Evolutionary conservation across 148 eudicot genomes (phyloP), one percentile per base, ranked within the genome.

Genomic region (Cornus controversa): DNA sequence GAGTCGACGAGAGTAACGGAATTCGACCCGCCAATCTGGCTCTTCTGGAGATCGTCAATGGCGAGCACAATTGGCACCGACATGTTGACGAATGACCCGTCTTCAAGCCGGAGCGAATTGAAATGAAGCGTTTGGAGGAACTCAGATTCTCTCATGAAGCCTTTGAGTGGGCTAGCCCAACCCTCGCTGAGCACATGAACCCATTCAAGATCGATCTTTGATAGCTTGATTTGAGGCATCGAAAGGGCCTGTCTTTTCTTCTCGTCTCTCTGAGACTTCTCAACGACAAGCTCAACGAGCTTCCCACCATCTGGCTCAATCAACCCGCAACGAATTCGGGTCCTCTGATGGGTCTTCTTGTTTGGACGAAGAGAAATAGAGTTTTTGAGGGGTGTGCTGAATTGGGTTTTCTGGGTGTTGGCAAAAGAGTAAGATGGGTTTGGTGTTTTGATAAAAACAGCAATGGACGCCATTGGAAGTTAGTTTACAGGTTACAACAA

Each of bases 51-150:
- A 69, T 92, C 97, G 36, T 94, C 92, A 16, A 94, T 57, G 67
- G 92, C 93, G 63, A 94, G 92, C 3, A 94, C 98, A 63, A 95
- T 95, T 76, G 98, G 98, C 76, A 95, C 89, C 78, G 98, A 95
- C 98, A 94, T 94, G 77, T 94, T 93, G 70, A 93, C 96, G 36
- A 86, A 75, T 1, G 89, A 82, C 6, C 94, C 98, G 69, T 88
- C 85, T 13, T 66, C 89, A 16, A 91, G 83, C 13, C 97, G 92
- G 83, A 94, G 90, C 80, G 90, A 87, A 58, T 93, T 93, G 85
- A 95, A 94, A 95, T 95, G 98, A 95, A 95, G 97, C 83, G 98
- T 95, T 93, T 95, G 97, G 96, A 95, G 98, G 96, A 93, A 95
- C 98, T 94, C 91, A 63, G 82, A 79, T 69, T 95, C 92, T 85